Evolutionary conservation across 2,329 filamentous ascomycete genomes (phyloP).

Genomic region (Xylogone sp.): DNA sequence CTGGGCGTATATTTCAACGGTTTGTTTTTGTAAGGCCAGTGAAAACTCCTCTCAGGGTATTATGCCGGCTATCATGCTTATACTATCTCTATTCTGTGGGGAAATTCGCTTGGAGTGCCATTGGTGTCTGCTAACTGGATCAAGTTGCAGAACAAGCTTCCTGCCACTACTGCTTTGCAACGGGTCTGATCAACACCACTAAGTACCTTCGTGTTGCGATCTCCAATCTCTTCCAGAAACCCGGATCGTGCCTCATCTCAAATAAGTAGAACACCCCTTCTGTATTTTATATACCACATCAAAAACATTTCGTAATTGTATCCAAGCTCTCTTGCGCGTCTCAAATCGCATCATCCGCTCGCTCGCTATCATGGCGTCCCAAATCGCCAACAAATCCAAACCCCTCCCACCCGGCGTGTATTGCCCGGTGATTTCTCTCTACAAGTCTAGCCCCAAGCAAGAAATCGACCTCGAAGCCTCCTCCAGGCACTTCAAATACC

Average conservation of each 20-base stretch:
- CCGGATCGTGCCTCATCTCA: background rate
- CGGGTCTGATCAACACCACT: background rate
- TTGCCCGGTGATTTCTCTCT: constrained; percentile 83
- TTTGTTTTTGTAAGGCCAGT: background rate
- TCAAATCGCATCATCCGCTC: background rate
- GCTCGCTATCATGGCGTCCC: constrained; percentile 2
- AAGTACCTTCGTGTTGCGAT: background rate
- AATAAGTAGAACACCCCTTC: background rate
- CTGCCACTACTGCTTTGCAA: background rate
- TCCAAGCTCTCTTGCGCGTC: background rate
- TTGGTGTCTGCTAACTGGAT: background rate
- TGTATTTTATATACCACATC: background rate
- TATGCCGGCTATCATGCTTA: background rate
- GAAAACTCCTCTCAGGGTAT: background rate
- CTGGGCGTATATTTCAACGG: background rate
- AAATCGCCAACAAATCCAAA: constrained; percentile 3
- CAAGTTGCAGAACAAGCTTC: background rate
- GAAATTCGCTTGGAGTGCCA: background rate
- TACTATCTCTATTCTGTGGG: background rate
- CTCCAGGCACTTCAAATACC: constrained; percentile 71
- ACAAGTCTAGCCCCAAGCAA: constrained; percentile 68
- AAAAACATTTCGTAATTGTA: background rate
- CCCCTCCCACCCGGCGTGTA: constrained; percentile 76
- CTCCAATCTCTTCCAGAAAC: background rate
- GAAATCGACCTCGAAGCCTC: constrained; percentile 75